Conservation (phyloP, 176 grass and related monocot species). For the Carex myosuroides region DNA sequence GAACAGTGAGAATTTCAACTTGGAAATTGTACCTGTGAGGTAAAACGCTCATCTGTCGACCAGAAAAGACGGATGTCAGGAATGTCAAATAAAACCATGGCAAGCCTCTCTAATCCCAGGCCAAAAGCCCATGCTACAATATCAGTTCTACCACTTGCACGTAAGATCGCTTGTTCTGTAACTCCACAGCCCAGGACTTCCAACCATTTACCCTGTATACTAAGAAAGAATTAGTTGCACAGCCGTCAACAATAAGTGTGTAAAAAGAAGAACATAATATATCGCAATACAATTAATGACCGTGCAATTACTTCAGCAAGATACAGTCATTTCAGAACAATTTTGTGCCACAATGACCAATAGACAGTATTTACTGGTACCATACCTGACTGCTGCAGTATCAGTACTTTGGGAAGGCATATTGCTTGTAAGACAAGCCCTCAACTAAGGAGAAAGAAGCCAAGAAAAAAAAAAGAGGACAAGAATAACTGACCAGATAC, state of each 20-base stretch:
- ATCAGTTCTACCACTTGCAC: conserved; percentile 65
- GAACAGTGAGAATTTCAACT: background rate
- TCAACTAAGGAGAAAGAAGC: background rate
- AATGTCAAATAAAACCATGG: conserved; percentile 91
- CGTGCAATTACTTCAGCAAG: background rate
- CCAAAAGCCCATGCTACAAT: conserved; percentile 94
- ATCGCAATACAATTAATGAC: background rate
- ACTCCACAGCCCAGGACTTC: conserved; percentile 97
- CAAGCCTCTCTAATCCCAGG: conserved; percentile 77
- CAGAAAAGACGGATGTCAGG: conserved; percentile 83
- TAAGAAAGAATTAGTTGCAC: background rate
- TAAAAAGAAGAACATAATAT: background rate
- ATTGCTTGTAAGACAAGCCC: background rate
- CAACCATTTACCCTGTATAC: conserved; percentile 74
- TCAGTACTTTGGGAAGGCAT: background rate
- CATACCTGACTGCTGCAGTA: background rate
- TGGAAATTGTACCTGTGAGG: conserved; percentile 59
- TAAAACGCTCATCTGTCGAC: conserved; percentile 81
- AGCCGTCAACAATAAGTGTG: background rate
- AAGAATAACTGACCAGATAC: background rate
- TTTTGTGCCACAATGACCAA: background rate
- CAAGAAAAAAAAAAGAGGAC: background rate
- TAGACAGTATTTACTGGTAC: background rate
- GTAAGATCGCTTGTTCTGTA: conserved; percentile 84
- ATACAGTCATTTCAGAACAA: background rate